phyloP scores from a whole-genome alignment of 768 basidiomycete species.

The Sarcomyxa edulis region DNA sequence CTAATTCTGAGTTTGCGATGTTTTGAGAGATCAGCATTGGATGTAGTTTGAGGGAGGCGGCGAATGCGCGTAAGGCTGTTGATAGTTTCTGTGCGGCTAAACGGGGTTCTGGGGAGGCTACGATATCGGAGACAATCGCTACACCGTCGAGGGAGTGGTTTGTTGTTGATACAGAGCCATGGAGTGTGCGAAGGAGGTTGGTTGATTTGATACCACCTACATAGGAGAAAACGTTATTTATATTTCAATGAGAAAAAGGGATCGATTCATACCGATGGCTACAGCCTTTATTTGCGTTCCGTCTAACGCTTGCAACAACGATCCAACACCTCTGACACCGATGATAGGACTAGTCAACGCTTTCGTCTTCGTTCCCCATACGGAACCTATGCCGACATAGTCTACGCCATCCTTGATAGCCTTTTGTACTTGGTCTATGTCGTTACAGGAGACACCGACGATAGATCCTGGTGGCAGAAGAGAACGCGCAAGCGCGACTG shows the following conservation, averaged over 20 bases:
- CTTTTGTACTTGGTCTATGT: slow-evolving; percentile 51
- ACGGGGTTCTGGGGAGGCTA: slow-evolving; percentile 54
- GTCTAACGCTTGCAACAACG: slow-evolving; percentile 58
- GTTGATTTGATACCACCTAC: slow-evolving; percentile 84
- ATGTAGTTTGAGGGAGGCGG: slow-evolving; percentile 14
- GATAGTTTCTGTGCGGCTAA: slow-evolving; percentile 42
- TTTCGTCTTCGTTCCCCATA: slow-evolving; percentile 81
- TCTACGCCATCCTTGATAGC: slow-evolving; percentile 68
- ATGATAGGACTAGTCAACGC: slow-evolving; percentile 56
- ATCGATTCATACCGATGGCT: slow-evolving; percentile 64
- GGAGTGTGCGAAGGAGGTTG: slow-evolving; percentile 72
- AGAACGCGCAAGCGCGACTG: slow-evolving; percentile 54
- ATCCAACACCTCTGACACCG: slow-evolving; percentile 70
- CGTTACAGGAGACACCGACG: slow-evolving; percentile 80
- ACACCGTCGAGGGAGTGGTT: slow-evolving; percentile 69
- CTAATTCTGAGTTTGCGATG: slow-evolving; percentile 11
- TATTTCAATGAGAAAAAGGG: neutral
- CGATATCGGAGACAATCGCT: slow-evolving; percentile 86
- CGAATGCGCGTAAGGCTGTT: slow-evolving; percentile 39
- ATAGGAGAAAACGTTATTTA: neutral
- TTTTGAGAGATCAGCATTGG: slow-evolving; percentile 16
- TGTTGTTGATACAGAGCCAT: slow-evolving; percentile 58
- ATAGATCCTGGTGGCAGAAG: slow-evolving; percentile 67
- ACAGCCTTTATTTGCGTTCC: slow-evolving; percentile 67
- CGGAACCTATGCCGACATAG: slow-evolving; percentile 85